A percentile compares a stretch with the other conserved stretches of the same genome.
Evolutionary conservation across 192 early-diverging fungal species (phyloP).

Genomic region (Coemansia reversa): DNA sequence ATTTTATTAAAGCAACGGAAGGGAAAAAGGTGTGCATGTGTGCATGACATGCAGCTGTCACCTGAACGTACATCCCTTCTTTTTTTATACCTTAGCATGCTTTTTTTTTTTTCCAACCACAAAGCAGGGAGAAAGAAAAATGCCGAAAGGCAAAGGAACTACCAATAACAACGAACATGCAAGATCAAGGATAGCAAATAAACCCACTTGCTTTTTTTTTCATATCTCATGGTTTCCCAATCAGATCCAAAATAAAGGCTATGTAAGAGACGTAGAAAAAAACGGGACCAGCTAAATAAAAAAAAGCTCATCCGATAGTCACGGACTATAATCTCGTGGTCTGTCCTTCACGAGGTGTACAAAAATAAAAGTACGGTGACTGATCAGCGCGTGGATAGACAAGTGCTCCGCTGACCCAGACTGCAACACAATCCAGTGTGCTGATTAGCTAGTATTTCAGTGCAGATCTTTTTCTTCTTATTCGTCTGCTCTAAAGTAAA

Average conservation of each 20-base stretch:
- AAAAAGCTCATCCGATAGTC: too few species aligned
- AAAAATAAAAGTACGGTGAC: not conserved
- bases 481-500: not conserved
- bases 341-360: not conserved
- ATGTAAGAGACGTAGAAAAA: too few species aligned
- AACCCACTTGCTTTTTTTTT: too few species aligned
- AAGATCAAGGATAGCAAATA: not conserved
- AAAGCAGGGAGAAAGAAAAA: not conserved
- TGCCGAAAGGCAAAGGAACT: not conserved
- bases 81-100: not conserved
- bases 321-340: not conserved
- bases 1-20: not conserved
- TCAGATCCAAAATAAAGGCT: not conserved
- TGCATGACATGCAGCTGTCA: not conserved
- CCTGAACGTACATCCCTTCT: not conserved
- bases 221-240: too few species aligned
- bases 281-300: not conserved
- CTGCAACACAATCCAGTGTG: not conserved
- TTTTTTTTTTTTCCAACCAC: not conserved
- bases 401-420: not conserved
- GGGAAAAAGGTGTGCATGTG: not conserved
- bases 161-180: not conserved
- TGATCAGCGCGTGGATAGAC: not conserved
- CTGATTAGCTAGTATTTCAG: not conserved
- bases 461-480: not conserved